Percentiles rank a stretch among this genome's conserved stretches.
Evolutionary conservation across 305 asterid species (phyloP).

Genomic region (Solanum hybrid): DNA sequence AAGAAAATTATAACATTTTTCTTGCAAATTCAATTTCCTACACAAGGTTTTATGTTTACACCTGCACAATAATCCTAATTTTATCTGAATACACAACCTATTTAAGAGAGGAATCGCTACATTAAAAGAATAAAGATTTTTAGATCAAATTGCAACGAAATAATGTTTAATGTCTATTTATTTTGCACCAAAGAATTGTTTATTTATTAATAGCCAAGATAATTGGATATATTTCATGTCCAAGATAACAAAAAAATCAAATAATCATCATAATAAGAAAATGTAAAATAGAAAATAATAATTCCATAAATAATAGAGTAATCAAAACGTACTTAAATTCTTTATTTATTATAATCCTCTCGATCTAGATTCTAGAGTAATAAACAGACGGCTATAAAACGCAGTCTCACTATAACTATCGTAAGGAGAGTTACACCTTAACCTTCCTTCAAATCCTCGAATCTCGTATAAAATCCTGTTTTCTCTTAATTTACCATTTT

Average conservation of each 20-base stretch:
- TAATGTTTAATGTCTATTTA: neutral
- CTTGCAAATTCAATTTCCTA: neutral
- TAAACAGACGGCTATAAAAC: neutral
- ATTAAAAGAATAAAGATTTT: neutral
- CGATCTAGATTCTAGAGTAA: neutral
- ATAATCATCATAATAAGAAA: neutral
- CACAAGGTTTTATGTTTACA: neutral
- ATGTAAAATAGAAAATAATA: neutral
- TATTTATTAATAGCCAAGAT: neutral
- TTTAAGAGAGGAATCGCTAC: neutral
- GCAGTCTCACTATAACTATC: neutral
- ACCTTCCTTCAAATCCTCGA: neutral
- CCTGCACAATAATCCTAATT: neutral
- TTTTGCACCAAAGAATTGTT: neutral
- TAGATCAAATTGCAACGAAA: neutral
- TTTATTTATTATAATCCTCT: neutral
- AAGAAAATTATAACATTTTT: neutral
- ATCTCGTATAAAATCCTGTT: neutral
- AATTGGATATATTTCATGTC: neutral
- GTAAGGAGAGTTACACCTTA: neutral
- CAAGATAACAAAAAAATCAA: neutral
- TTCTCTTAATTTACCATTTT: neutral
- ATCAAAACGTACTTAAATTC: neutral
- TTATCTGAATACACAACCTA: neutral
- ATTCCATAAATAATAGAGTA: too few relatives aligned